These are phyloP conservation scores for Kuraishia ogatae DNA, from an alignment of 805 yeast genomes.

Conservation along the genomic window DNA sequence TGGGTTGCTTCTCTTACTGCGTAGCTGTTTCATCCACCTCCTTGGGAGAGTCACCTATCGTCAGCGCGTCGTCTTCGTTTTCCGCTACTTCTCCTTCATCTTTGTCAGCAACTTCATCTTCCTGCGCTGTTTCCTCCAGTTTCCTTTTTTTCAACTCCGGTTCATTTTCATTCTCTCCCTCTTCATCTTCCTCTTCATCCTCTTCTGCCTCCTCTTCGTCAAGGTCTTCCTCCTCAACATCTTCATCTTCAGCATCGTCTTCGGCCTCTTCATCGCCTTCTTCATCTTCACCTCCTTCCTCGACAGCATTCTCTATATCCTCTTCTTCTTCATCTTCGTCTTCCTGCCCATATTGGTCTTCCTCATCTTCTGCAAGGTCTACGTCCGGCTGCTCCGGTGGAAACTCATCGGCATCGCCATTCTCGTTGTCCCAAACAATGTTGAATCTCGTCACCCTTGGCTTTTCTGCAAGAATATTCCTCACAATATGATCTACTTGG, in stretches of 20 bases:
- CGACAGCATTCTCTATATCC: constrained; percentile 35
- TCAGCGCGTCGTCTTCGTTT: constrained; percentile 9
- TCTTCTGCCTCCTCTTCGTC: constrained; percentile 20
- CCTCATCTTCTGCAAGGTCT: constrained; percentile 41
- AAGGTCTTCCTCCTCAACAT: constrained; percentile 16
- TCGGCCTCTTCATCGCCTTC: constrained; percentile 20
- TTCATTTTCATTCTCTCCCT: constrained; percentile 14
- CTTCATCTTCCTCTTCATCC: constrained; percentile 18
- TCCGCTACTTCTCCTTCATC: constrained; percentile 7
- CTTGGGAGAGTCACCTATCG: constrained; percentile 7
- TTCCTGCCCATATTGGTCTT: constrained; percentile 44
- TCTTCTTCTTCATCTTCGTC: constrained; percentile 55
- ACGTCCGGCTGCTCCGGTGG: constrained; percentile 74
- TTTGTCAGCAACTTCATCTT: constrained; percentile 6
- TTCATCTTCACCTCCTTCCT: constrained; percentile 30
- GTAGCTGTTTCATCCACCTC: constrained; percentile 4
- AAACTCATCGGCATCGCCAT: constrained; percentile 49
- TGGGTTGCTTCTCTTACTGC: background rate
- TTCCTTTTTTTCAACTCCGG: constrained; percentile 16
- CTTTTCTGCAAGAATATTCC: constrained; percentile 93
- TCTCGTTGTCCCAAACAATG: constrained; percentile 85
- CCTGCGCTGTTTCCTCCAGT: constrained; percentile 13
- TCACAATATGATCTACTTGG: constrained; percentile 86
- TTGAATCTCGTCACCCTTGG: constrained; percentile 96
- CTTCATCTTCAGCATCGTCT: constrained; percentile 17